Base-by-base conservation (phyloP, 495 filamentous ascomycete genomes). In the Thozetella sp. region DNA sequence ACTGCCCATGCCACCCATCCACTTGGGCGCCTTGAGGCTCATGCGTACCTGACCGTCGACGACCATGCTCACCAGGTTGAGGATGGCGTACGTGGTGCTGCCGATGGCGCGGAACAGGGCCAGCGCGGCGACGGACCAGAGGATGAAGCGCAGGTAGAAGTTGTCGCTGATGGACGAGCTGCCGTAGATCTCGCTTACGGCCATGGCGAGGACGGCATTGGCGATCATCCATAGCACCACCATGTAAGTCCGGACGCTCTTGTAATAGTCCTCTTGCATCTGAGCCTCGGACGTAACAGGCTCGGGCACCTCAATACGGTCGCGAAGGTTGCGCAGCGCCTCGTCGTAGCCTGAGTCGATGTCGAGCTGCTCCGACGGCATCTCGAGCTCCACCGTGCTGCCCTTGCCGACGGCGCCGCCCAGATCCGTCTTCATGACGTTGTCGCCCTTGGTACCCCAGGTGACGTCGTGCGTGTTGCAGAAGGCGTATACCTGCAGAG, bases 391-490 rank as follows among this genome's bases (percentile, higher is more conserved):
- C 59, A 95, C 91, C 1, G 85, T 85, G 54, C 82, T 78, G 13
- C 89, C 92, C 61, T 90, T 85, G 25, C 84, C 84, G 10, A 88
- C 80, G 9, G 95, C 95, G 17, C 90, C 84, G 56, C 96, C 96
- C 2, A 99, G 86, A 71, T 99, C 96, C 45, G 88, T 96, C 69
- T 90, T 87, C 65, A 94, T 87, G 20, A 93, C 86, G 74, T 99
- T 99, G 78, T 99, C 96, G 57, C 96, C 96, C 73, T 99, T 99
- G 23, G 96, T 99, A 50, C 95, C 95, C 95, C 95, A 99, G 3
- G 93, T 96, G 13, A 99, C 93, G 76, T 99, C 95, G 83, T 99
- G 95, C 40, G 95, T 96, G 82, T 99, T 99, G 82, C 95, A 99
- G 74, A 99, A 98, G 34, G 95, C 95, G 80, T 99, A 99, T 40